Percentiles rank a stretch among this genome's conserved stretches.
Conservation (phyloP, 2,329 filamentous ascomycete species). For the Penicillium sp. region DNA sequence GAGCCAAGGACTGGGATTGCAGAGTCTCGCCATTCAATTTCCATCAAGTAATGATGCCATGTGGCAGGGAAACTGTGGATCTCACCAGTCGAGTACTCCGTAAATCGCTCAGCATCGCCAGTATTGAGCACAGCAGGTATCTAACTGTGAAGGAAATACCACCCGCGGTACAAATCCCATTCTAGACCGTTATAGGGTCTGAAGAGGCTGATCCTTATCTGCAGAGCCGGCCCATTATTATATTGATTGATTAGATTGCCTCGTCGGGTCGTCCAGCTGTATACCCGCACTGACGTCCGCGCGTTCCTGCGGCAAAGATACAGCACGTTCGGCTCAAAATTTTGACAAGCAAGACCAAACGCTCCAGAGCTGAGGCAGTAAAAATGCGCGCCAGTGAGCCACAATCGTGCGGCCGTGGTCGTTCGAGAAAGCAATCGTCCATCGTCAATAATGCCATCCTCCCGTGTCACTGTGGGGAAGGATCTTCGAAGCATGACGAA, state of each 20-base stretch:
- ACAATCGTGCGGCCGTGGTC: constrained; percentile 10
- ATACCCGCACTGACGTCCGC: not conserved
- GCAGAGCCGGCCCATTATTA: not conserved
- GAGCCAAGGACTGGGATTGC: not conserved
- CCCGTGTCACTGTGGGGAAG: constrained; percentile 10
- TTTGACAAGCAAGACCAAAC: not conserved
- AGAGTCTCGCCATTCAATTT: not conserved
- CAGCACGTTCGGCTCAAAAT: not conserved
- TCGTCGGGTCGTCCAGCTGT: not conserved
- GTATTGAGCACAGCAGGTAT: not conserved
- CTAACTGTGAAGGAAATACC: not conserved
- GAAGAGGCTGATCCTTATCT: constrained; percentile 8
- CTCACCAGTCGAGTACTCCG: not conserved
- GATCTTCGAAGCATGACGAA: constrained; percentile 14
- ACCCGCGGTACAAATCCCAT: not conserved
- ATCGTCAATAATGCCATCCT: not conserved
- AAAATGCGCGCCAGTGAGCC: not conserved
- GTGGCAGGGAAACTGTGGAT: constrained; percentile 2
- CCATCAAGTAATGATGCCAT: not conserved
- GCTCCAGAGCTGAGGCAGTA: not conserved
- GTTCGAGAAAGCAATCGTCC: not conserved
- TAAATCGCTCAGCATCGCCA: not conserved
- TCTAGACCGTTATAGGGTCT: constrained; percentile 2
- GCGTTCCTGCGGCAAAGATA: not conserved
- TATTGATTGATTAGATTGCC: constrained; percentile 11